Base-by-base conservation (phyloP, 1,284 basidiomycete species). In the Athelia psychrophila region DNA sequence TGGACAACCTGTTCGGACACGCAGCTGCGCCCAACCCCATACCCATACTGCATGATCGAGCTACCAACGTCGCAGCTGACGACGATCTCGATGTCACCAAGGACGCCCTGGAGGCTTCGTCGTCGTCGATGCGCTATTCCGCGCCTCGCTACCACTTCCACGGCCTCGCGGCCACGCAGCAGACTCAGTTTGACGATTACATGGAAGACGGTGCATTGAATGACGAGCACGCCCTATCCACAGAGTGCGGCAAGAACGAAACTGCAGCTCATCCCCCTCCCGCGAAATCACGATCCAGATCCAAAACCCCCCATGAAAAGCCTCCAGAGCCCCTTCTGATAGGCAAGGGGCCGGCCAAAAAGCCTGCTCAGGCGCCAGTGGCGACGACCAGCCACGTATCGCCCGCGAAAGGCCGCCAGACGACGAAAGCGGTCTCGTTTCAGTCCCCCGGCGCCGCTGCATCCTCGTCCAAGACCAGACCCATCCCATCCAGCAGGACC, bases 91-190 rank as follows among this genome's bases (percentile, higher is more conserved):
- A 25, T 32, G 35, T 25, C 25, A 13, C 58, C 27, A 65, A 64
- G n/a, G 67, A 69, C 42, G 56, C 55, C 40, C 69, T 63, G n/a
- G 69, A 71, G 47, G 67, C 68, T 3, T 69, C 65, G 16, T 53
- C 63, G 22, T 67, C 70, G 30, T 67, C 51, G 30, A 54, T 68
- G 10, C 64, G 65, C 18, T 63, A 62, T 50, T 59, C 65, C 44
- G 58, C 65, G 19, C 70, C 77, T 32, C 71, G 71, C 49, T 84
- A 85, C 64, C 76, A 80, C 58, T 73, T 81, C 51, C 75, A 80
- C 53, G 81, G 78, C 9, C 69, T 85, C 15, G 78, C 76, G 8
- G 59, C 65, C 12, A 80, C 79, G 0, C 77, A 83, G 58, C 77
- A 84, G 56, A 73, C 74, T 1, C 73, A 78, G 53, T 59, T 64